Conservation (phyloP, 179 eudicot species). For the Corrigiola litoralis region DNA sequence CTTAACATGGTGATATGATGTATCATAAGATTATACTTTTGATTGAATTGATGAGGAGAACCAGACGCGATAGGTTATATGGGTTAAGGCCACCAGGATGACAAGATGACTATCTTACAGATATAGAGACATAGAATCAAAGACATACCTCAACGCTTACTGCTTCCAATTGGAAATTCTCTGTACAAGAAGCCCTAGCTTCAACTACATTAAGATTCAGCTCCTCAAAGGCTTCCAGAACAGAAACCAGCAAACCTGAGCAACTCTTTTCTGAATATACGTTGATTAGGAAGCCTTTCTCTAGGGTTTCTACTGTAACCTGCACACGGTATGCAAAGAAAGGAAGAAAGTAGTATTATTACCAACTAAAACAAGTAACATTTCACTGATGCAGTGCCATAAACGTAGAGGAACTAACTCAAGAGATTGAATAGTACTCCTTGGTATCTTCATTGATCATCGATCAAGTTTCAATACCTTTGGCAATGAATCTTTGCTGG, state of each 20-base stretch:
- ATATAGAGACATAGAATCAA: neutral
- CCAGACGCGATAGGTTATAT: too few species aligned
- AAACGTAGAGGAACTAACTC: neutral
- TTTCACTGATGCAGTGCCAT: neutral
- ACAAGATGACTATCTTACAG: neutral
- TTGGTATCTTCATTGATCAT: neutral
- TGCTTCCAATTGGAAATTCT: slow-evolving; percentile 60
- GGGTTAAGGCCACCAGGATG: too few species aligned
- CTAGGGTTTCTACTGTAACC: slow-evolving; percentile 75
- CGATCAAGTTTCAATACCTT: slow-evolving; percentile 24
- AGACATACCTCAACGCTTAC: slow-evolving; percentile 49
- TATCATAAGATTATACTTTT: neutral
- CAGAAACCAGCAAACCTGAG: slow-evolving; percentile 55
- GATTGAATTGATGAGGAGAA: neutral
- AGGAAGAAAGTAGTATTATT: neutral
- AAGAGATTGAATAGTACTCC: too few species aligned
- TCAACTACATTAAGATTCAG: slow-evolving; percentile 61
- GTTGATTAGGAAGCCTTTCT: slow-evolving; percentile 65
- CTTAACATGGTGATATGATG: neutral
- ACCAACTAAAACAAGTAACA: neutral
- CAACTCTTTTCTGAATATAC: slow-evolving; percentile 49
- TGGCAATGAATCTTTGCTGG: slow-evolving; percentile 38
- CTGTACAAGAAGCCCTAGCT: slow-evolving; percentile 73
- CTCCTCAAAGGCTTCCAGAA: slow-evolving; percentile 70
- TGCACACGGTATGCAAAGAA: slow-evolving; percentile 9